These are phyloP conservation scores for Mycena haematopus DNA, from an alignment of 768 basidiomycete species.

Conservation along the genomic window DNA sequence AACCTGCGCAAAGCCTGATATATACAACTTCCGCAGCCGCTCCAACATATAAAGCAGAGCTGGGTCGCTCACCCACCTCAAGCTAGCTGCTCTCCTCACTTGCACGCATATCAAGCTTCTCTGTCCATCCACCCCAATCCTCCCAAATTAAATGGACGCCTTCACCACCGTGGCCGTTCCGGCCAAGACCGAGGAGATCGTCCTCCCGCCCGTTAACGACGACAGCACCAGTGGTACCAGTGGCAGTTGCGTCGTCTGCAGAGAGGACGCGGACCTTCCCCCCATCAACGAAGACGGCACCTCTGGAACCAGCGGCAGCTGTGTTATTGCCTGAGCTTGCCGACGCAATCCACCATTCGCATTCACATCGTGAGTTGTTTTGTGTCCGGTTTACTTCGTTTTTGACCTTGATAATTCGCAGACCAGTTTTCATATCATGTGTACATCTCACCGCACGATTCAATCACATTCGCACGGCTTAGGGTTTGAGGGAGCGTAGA, in stretches of 20 bases:
- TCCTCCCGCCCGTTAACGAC: background rate
- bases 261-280: background rate
- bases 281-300: background rate
- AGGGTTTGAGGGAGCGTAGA: no score
- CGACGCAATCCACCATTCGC: no score
- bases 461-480: no score
- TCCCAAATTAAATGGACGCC: constrained; percentile 24
- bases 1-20: background rate
- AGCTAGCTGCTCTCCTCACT: constrained; percentile 2
- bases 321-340: background rate
- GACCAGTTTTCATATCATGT: no score
- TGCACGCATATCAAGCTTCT: constrained; percentile 7
- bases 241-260: background rate
- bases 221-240: background rate
- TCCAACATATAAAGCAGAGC: constrained; percentile 9
- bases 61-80: background rate
- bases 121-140: constrained; percentile 11
- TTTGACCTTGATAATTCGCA: no score
- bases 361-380: no score
- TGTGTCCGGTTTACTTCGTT: no score
- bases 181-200: background rate
- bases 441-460: no score
- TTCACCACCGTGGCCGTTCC: constrained; percentile 6
- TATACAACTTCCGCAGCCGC: background rate
- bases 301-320: background rate